A percentile compares a stretch with the other conserved stretches of the same genome.
Conservation (phyloP, 2,329 filamentous ascomycete species). For the Pseudopithomyces maydicus region DNA sequence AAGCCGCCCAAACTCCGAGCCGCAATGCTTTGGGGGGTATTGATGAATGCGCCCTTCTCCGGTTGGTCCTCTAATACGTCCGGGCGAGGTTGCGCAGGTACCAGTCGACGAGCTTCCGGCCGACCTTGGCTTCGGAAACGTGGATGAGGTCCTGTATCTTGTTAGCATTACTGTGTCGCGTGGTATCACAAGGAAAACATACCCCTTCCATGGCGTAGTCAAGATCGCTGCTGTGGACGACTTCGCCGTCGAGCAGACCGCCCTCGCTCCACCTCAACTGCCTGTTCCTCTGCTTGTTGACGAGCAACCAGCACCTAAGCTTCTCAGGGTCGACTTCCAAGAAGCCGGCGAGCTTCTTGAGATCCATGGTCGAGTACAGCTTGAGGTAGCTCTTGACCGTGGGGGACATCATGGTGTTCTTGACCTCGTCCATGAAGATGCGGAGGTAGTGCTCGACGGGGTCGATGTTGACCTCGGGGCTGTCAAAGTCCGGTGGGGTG, state of each 20-base stretch:
- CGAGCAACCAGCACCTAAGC: conserved; percentile 87
- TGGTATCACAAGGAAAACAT: conserved; percentile 50
- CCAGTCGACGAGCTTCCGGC: conserved; percentile 97
- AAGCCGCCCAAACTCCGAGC: conserved; percentile 40
- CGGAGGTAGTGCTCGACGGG: conserved; percentile 95
- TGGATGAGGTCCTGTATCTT: conserved; percentile 83
- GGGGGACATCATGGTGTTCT: conserved; percentile 98
- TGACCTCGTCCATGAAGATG: conserved; percentile 99
- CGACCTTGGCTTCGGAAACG: conserved; percentile 98
- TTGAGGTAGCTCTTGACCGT: conserved; percentile 98
- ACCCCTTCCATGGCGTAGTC: conserved; percentile 96
- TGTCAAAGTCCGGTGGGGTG: conserved; percentile 95
- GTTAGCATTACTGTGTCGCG: conserved; percentile 25
- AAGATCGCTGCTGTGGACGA: conserved; percentile 90
- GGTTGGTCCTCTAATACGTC: conserved; percentile 70
- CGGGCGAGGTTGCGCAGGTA: conserved; percentile 96
- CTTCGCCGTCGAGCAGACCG: conserved; percentile 87
- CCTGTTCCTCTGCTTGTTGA: conserved; percentile 98
- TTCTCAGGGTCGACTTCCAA: conserved; percentile 96
- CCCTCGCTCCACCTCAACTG: conserved; percentile 94
- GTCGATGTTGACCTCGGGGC: conserved; percentile 93
- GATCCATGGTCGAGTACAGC: conserved; percentile 98
- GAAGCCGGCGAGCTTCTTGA: conserved; percentile 97
- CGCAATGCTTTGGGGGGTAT: conserved; percentile 38
- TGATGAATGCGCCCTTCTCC: conserved; percentile 5